Conservation (phyloP, 2,329 filamentous ascomycete species). For the Epichloe uncinata region DNA sequence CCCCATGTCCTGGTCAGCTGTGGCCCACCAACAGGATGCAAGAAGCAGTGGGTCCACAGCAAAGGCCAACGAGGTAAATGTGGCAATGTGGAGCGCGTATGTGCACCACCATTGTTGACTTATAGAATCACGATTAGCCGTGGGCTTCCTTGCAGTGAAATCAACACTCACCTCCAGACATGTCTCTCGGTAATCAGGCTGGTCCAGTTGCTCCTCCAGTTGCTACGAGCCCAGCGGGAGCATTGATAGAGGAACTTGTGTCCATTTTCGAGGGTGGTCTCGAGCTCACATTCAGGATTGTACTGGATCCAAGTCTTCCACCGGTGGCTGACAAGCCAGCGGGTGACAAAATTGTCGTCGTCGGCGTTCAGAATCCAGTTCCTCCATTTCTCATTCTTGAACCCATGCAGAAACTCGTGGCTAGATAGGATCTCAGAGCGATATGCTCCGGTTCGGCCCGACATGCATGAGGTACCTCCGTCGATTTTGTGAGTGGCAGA, state of each 20-base stretch:
- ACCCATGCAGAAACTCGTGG: slow-evolving; percentile 72
- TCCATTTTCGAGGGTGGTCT: slow-evolving; percentile 85
- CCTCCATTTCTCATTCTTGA: slow-evolving; percentile 84
- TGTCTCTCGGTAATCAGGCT: slow-evolving; percentile 73
- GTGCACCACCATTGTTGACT: slow-evolving; percentile 89
- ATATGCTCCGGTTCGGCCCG: slow-evolving; percentile 85
- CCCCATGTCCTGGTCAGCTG: slow-evolving; percentile 41
- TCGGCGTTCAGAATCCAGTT: slow-evolving; percentile 87
- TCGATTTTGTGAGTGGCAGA: slow-evolving; percentile 91
- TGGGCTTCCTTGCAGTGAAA: neutral
- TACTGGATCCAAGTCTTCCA: slow-evolving; percentile 97
- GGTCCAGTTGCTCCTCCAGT: slow-evolving; percentile 94
- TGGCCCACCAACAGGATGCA: slow-evolving; percentile 55
- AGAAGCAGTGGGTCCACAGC: slow-evolving; percentile 63
- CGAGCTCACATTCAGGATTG: slow-evolving; percentile 76
- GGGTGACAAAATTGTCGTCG: slow-evolving; percentile 95
- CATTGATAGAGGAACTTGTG: slow-evolving; percentile 86
- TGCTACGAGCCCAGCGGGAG: slow-evolving; percentile 88
- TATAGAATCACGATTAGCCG: slow-evolving; percentile 6
- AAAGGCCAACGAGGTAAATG: slow-evolving; percentile 79
- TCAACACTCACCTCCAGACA: slow-evolving; percentile 68
- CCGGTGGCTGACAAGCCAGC: slow-evolving; percentile 83
- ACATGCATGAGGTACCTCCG: slow-evolving; percentile 93
- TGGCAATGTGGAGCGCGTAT: slow-evolving; percentile 86
- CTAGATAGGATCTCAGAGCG: slow-evolving; percentile 78